Evolutionary conservation across 441 rosid genomes (phyloP).

Genomic region (Mallotus japonicus): DNA sequence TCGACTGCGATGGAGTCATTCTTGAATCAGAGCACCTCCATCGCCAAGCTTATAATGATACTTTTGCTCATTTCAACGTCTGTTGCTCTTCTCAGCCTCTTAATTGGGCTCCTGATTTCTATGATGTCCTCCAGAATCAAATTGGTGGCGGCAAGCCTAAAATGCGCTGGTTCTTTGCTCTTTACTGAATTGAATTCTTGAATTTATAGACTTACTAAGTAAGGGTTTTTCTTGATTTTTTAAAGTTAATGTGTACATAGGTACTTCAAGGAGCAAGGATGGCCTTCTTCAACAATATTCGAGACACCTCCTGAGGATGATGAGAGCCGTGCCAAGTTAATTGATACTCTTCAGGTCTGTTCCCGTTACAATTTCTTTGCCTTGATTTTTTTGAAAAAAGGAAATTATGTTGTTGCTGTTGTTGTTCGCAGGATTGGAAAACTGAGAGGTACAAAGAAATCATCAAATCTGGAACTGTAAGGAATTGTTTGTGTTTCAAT

Average conservation of each 20-base stretch:
- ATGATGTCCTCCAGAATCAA: constrained; percentile 79
- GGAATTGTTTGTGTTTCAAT: constrained; percentile 23
- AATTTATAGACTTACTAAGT: too few relatives aligned
- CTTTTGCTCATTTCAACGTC: constrained; percentile 78
- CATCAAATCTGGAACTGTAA: constrained; percentile 90
- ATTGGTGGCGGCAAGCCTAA: constrained; percentile 95
- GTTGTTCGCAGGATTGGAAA: constrained; percentile 74
- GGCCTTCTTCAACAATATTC: constrained; percentile 78
- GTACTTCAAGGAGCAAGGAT: constrained; percentile 89
- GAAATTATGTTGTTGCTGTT: background rate
- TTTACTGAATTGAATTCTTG: too few relatives aligned
- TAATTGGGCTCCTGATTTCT: constrained; percentile 67
- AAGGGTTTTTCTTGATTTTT: background rate
- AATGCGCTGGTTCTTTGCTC: constrained; percentile 68
- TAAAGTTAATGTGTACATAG: constrained; percentile 21
- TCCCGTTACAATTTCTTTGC: background rate
- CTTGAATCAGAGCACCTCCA: constrained; percentile 85
- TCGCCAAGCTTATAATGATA: constrained; percentile 91
- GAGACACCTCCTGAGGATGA: constrained; percentile 58
- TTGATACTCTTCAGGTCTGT: constrained; percentile 77
- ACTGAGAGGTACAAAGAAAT: constrained; percentile 91
- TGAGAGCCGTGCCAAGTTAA: constrained; percentile 62
- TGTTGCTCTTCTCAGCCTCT: constrained; percentile 57
- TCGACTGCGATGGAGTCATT: constrained; percentile 92
- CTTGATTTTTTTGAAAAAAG: too few relatives aligned